phyloP scores from a whole-genome alignment of 2,329 filamentous ascomycete species.

The Fusarium begoniae region DNA sequence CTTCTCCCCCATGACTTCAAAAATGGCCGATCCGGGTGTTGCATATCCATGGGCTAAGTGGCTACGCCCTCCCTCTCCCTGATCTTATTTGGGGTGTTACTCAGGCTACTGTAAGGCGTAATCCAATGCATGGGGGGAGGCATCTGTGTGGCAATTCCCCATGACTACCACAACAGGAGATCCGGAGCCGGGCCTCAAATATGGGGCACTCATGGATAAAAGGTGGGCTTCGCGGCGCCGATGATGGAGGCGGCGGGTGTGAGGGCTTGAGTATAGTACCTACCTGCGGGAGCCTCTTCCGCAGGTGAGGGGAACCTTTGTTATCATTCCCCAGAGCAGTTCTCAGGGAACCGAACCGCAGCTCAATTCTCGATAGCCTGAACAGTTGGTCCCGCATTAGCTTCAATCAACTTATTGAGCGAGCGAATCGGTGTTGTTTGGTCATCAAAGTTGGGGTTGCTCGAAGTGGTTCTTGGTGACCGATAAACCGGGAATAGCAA shows the following conservation, averaged over 20 bases:
- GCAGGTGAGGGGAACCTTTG: slow-evolving; percentile 2
- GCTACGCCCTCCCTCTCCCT: background rate
- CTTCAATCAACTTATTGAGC: slow-evolving; percentile 6
- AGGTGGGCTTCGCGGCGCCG: slow-evolving; percentile 28
- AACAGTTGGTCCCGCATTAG: slow-evolving; percentile 14
- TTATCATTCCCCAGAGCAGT: slow-evolving; percentile 10
- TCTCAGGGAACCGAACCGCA: slow-evolving; percentile 3
- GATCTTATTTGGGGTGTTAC: background rate
- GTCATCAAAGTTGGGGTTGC: slow-evolving; percentile 16
- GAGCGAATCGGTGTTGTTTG: slow-evolving; percentile 24
- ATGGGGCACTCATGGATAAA: slow-evolving; percentile 18
- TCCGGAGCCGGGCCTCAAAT: slow-evolving; percentile 41
- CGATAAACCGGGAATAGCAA: slow-evolving; percentile 19
- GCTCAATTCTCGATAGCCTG: slow-evolving; percentile 24
- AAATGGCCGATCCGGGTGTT: slow-evolving; percentile 12
- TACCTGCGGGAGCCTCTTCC: slow-evolving; percentile 15
- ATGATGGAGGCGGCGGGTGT: slow-evolving; percentile 27
- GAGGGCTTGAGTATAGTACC: background rate
- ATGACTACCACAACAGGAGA: background rate
- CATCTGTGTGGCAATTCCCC: background rate
- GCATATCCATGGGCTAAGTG: slow-evolving; percentile 26
- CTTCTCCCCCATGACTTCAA: slow-evolving; percentile 24
- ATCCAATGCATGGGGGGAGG: background rate
- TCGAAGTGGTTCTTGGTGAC: slow-evolving; percentile 6
- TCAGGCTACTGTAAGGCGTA: background rate